Evolutionary conservation across 176 grass and related monocot species (phyloP), one percentile per base, ranked within the genome.

Genomic region (Musa acuminata): DNA sequence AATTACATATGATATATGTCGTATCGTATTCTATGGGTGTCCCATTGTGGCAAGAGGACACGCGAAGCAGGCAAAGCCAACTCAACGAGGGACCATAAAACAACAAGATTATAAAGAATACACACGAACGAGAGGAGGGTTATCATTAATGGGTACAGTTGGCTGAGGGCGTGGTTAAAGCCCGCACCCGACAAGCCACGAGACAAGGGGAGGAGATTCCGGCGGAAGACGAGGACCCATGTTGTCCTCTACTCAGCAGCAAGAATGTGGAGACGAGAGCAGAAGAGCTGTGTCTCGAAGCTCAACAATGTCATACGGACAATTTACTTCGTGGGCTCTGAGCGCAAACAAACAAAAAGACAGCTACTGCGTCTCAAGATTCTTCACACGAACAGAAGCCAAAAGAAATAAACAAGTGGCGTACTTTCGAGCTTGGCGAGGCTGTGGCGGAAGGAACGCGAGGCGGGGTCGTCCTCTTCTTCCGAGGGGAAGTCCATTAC

Each of bases 401-500:
- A 13, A 60, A 16, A 16, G 8, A 6, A 16, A 17, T 60, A 2
- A 13, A 60, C 23, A 67, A 13, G 57, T 60, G 3, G 57, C 88
- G 81, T 91, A 96, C 92, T 96, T 82, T 68, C 82, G 13, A 91
- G 78, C 62, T 71, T 81, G 48, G 82, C 70, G 8, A 96, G 26
- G 77, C 58, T 87, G 29, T 29, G 85, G 70, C 86, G 69, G 58
- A 91, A 89, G 24, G 81, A 72, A 58, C 77, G 79, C 13, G 83
- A 85, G 9, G 72, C 67, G 13, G 25, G 9, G 29, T 83, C 85
- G 16, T 88, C 83, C 43, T 81, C 83, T 1, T 91, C 84, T 64
- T 89, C 70, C 26, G 80, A 83, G 10, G 52, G 92, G 72, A 96
- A 91, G 54, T 91, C 92, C 92, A 96, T 89, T 35, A 96, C 82